Evolutionary conservation across 169 alveolate genomes (phyloP).

Genomic region (Eimeria praecox): DNA sequence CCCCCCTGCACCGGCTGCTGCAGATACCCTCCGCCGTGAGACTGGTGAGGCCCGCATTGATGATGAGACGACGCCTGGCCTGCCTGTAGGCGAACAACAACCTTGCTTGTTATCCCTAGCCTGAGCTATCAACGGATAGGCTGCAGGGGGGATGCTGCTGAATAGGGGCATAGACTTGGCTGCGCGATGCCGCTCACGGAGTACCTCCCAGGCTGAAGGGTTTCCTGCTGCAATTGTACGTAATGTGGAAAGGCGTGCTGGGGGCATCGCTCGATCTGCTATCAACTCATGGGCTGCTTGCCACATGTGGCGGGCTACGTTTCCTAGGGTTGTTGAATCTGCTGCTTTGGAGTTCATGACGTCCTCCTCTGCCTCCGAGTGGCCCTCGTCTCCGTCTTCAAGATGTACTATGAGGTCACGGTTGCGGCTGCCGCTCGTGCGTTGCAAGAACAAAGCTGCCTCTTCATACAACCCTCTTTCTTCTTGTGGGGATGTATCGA

Average conservation of each 20-base stretch:
- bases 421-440: constrained; percentile 19
- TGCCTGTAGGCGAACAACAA: neutral
- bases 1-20: neutral
- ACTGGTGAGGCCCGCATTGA: neutral
- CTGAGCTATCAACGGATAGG: constrained; percentile 21
- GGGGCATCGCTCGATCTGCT: constrained; percentile 57
- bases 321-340: constrained; percentile 9
- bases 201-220: constrained; percentile 76
- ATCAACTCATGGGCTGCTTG: constrained; percentile 76
- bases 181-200: constrained; percentile 76
- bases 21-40: neutral
- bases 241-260: constrained; percentile 58
- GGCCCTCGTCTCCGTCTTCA: neutral
- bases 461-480: constrained; percentile 37
- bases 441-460: constrained; percentile 33
- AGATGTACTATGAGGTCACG: constrained; percentile 47
- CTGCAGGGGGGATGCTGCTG: constrained; percentile 78
- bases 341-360: neutral
- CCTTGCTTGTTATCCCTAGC: neutral
- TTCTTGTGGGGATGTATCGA: neutral
- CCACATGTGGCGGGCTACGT: constrained; percentile 66
- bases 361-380: neutral
- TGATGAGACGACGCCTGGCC: neutral
- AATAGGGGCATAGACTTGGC: constrained; percentile 79
- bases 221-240: constrained; percentile 54